phyloP scores from a whole-genome alignment of 2,329 filamentous ascomycete species.

The Microcera coccophila region DNA sequence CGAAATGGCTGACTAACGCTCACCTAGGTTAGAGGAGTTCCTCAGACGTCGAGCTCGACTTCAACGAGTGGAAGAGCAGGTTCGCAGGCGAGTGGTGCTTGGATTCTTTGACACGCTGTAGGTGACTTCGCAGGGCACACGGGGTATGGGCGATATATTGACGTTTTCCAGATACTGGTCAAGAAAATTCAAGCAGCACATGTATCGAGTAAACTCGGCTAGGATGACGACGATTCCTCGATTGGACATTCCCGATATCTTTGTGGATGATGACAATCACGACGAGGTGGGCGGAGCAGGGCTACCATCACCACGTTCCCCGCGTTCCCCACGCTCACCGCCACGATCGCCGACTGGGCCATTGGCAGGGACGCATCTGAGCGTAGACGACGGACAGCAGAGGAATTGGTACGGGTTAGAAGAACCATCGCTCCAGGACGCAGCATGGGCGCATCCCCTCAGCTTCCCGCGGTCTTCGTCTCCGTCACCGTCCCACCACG shows the following conservation, averaged over 20 bases:
- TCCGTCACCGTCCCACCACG: conserved; percentile 37
- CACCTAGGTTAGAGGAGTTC: conserved; percentile 79
- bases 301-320: conserved; percentile 16
- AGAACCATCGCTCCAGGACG: conserved; percentile 38
- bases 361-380: conserved; percentile 16
- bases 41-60: conserved; percentile 82
- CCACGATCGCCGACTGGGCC: conserved; percentile 21
- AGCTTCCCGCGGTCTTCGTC: conserved; percentile 50
- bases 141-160: not conserved
- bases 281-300: conserved; percentile 21
- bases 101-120: conserved; percentile 93
- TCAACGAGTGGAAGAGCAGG: conserved; percentile 91
- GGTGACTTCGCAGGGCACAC: conserved; percentile 26
- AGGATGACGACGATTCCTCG: conserved; percentile 76
- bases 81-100: conserved; percentile 82
- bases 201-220: conserved; percentile 67
- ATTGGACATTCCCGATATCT: conserved; percentile 83
- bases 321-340: too few relatives aligned
- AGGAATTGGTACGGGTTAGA: conserved; percentile 42
- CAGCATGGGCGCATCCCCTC: conserved; percentile 45
- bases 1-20: conserved; percentile 25
- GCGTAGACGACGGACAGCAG: conserved; percentile 33
- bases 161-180: conserved; percentile 63
- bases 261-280: conserved; percentile 68
- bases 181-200: conserved; percentile 71